Evolutionary conservation across 2,329 filamentous ascomycete species (phyloP), one percentile per base, ranked within the genome.

Genomic region (Hawksworthiomyces lignivorus): DNA sequence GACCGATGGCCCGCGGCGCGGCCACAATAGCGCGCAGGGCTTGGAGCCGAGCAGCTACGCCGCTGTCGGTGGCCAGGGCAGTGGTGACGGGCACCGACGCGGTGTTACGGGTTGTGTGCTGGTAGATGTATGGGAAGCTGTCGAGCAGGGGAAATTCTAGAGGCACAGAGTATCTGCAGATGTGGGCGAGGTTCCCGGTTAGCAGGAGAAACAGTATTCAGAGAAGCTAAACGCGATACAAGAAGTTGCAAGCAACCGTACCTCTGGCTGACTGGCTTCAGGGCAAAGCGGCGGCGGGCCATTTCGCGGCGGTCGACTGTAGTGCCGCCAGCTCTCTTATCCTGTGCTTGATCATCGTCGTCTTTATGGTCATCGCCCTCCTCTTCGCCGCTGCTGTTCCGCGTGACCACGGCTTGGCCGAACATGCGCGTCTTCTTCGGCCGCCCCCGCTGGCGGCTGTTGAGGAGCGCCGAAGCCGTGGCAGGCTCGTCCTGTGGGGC

Each of bases 111-210:
- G 58, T 51, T 3, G 58, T 58, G 39, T 69, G 62, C 15, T 70
- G 58, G 59, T 89, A 87, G 41, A 96, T 82, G 22, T 68, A 65
- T 1, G 92, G 92, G 56, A 85, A 96, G 58, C 87, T 94, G 56
- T 92, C 81, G 26, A 94, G 72, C 21, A 89, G 56, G 1, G 90
- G 88, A 55, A 88, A 92, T 2, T 73, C 65, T 7, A 90, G 68
- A 3, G 62, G 34, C 8, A 70, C 65, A 43, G 69, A 63, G 53
- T 75, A 79, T 46, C 70, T 75, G 43, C 6, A n/a, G n/a, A n/a
- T n/a, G n/a, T n/a, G n/a, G n/a, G n/a, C n/a, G n/a, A n/a, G n/a
- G n/a, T n/a, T n/a, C n/a, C n/a, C n/a, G n/a, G n/a, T n/a, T n/a
- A n/a, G n/a, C n/a, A n/a, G n/a, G n/a, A n/a, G n/a, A n/a, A n/a